Evolutionary conservation across 495 filamentous ascomycete species (phyloP), one percentile per base, ranked within the genome.

Genomic region (Aspergillus kassunensis): DNA sequence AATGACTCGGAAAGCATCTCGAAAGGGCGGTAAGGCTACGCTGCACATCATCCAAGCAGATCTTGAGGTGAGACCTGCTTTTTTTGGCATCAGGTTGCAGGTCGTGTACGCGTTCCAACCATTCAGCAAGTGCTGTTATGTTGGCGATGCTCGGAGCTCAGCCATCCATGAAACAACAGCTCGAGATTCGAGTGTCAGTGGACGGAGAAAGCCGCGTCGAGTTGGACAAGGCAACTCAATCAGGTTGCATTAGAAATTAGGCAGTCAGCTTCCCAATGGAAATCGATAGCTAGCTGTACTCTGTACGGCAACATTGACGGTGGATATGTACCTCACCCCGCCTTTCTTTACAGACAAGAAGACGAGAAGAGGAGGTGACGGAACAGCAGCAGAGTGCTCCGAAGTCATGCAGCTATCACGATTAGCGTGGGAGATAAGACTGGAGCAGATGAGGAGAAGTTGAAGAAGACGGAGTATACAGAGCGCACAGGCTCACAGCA

Each of bases 301-400:
- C 33, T 31, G 30, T 6, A 39, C 20, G 34, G 46, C 39, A 35
- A 25, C 45, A 29, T 44, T 48, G 51, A 46, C 34, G 16, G 43
- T 39, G 24, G 43, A 6, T 3, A 11, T 33, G 41, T n/a, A 24
- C 8, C 31, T 20, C 56, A 65, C 62, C 62, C 62, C 62, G 48
- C 57, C 50, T 49, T 51, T 49, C 10, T 46, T 45, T 41, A 10
- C 20, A 29, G 25, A 24, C 44, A 33, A 48, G 51, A 53, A 5
- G 27, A n/a, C n/a, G 27, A 24, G 20, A 20, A 15, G 41, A 53
- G 60, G 59, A 53, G 62, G 59, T 56, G 58, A 58, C 58, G 61
- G 61, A 57, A 41, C 39, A 37, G 41, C 41, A 42, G 41, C 41
- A 44, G 49, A 36, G 30, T 37, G 20, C 39, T 44, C 49, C 37